phyloP scores from a whole-genome alignment of 768 basidiomycete species.

The Polyporus arcularius region DNA sequence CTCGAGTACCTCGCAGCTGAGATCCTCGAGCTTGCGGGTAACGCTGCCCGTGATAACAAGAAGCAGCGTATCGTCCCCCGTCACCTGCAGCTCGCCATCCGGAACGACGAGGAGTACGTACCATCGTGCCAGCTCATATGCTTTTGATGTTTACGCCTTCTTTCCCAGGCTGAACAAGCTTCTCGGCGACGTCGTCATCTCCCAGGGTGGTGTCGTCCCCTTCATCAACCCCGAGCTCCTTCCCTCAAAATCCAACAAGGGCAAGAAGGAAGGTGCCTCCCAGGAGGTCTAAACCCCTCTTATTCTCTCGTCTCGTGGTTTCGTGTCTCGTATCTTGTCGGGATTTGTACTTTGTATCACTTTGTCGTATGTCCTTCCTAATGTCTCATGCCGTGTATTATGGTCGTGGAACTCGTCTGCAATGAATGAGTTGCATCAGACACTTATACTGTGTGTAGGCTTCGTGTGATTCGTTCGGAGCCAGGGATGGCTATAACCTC shows the following conservation, averaged over 20 bases:
- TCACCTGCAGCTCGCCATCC: slow-evolving; percentile 74
- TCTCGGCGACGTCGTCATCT: slow-evolving; percentile 65
- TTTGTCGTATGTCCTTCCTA: slow-evolving; percentile 20
- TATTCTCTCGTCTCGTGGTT: neutral
- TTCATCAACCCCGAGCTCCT: slow-evolving; percentile 55
- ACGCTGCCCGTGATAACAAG: slow-evolving; percentile 78
- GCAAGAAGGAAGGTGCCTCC: slow-evolving; percentile 51
- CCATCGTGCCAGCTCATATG: neutral
- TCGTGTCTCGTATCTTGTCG: slow-evolving; percentile 18
- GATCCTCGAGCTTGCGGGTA: slow-evolving; percentile 83
- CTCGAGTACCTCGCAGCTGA: slow-evolving; percentile 88
- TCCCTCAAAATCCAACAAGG: slow-evolving; percentile 47
- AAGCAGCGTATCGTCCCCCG: slow-evolving; percentile 82
- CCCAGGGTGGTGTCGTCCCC: slow-evolving; percentile 74
- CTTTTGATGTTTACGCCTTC: neutral
- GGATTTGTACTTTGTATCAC: slow-evolving; percentile 20
- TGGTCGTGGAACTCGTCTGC: neutral
- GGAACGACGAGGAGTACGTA: slow-evolving; percentile 72
- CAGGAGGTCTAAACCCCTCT: slow-evolving; percentile 45
- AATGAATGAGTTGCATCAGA: neutral
- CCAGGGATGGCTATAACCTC: too few species aligned
- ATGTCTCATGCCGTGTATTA: slow-evolving; percentile 21
- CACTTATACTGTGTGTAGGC: neutral
- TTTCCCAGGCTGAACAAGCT: slow-evolving; percentile 53
- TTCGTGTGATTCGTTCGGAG: too few species aligned